A percentile compares a stretch with the other conserved stretches of the same genome.
These are phyloP conservation scores for Pythium plurisporium DNA, from an alignment of 352 stramenopile genomes.

Conservation along the genomic window DNA sequence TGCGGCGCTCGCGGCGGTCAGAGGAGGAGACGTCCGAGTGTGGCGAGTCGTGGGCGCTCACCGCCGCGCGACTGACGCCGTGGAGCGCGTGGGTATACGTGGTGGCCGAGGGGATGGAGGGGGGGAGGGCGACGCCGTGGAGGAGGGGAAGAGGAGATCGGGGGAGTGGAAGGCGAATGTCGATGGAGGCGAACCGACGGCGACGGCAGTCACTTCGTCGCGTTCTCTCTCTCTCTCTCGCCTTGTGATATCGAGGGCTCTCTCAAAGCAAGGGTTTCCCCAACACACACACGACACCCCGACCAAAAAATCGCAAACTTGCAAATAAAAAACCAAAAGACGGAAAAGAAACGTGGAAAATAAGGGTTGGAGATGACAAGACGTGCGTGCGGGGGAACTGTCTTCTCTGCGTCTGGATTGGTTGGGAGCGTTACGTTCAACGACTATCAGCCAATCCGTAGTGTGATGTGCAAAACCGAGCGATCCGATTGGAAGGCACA, in stretches of 20 bases:
- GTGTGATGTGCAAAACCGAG: neutral
- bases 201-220: conserved; percentile 8
- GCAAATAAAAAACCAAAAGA: neutral
- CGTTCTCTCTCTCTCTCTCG: conserved; percentile 15
- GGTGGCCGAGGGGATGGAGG: conserved; percentile 1
- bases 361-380: neutral
- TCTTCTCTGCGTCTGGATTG: neutral
- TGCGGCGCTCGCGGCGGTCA: conserved; percentile 6
- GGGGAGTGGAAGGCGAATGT: neutral
- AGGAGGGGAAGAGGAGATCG: neutral
- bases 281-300: neutral
- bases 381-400: neutral
- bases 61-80: conserved; percentile 13
- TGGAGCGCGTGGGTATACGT: conserved; percentile 23
- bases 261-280: too few relatives aligned
- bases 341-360: neutral
- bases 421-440: too few relatives aligned
- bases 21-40: neutral
- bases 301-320: too few relatives aligned
- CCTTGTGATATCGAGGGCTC: neutral
- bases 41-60: neutral
- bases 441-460: neutral
- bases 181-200: neutral
- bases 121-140: neutral
- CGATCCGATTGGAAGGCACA: neutral